Evolutionary conservation across 2,329 filamentous ascomycete species (phyloP), one percentile per base, ranked within the genome.

Genomic region (Neonectria hederae): DNA sequence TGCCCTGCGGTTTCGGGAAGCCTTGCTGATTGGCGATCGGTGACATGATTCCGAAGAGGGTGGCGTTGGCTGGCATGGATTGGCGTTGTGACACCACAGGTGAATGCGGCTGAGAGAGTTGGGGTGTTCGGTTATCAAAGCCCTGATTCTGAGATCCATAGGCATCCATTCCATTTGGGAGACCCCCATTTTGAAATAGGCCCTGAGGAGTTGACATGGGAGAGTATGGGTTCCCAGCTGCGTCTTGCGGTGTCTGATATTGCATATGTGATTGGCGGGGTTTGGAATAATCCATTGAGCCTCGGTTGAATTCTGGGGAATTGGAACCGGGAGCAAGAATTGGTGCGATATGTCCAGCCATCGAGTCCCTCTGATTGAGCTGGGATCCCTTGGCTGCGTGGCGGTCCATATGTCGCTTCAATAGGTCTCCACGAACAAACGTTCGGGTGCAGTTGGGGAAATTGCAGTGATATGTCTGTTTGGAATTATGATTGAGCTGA

Each of bases 401-500:
- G 46, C 92, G 88, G 76, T 95, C 92, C 76, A 90, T 87, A 79
- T 96, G 92, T 45, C 92, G 90, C 75, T 96, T 91, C 76, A 96
- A 94, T 63, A 99, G 84, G 78, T 99, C 96, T 70, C 97, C 93
- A 67, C 96, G 90, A 62, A 98, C 95, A 81, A 98, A 99, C 32
- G 92, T 90, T 55, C 95, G 91, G 65, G 90, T 89, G 79, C 96
- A 99, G 75, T 94, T 93, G 21, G 93, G 92, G 74, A 94, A 97
- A 75, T 97, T 93, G 83, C 96, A 98, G 75, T 89, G 89, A 77
- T 97, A 98, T 59, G 97, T 97, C 76, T 97, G 93, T 80, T 97
- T 97, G 19, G 95, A 95, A 62, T 92, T 91, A 80, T 98, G 96
- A 77, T 99, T 99, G 71, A 98, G 82, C 81, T 98, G 94, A 80